Evolutionary conservation across 257 asterid species (phyloP).

Genomic region (Capsicum chinense): DNA sequence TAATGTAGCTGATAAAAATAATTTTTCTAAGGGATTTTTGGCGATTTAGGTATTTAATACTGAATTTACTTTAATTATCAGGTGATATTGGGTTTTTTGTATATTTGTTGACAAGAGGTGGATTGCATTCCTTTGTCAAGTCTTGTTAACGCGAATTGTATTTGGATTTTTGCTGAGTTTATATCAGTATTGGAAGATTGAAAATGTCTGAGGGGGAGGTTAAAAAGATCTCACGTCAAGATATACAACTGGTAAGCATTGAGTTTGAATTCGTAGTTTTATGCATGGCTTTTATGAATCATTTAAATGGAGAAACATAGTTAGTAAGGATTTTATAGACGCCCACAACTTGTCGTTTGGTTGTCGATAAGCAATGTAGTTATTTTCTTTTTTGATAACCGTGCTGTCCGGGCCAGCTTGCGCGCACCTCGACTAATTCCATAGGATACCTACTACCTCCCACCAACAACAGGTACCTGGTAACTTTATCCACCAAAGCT

Average conservation of each 20-base stretch:
- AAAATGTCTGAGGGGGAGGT: constrained; percentile 69
- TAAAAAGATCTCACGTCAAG: constrained; percentile 64
- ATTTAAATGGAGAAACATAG: constrained; percentile 5
- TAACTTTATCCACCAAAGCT: no score
- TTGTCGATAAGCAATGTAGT: no score
- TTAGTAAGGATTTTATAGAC: neutral
- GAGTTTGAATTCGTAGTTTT: neutral
- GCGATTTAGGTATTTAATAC: neutral
- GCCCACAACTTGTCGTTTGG: neutral
- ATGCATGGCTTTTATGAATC: neutral
- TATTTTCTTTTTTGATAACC: no score
- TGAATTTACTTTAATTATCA: neutral
- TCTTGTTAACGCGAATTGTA: neutral
- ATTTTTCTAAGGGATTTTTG: neutral
- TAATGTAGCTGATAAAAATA: neutral
- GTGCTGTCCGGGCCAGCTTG: no score
- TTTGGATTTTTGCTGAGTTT: neutral
- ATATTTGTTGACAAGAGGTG: constrained; percentile 21
- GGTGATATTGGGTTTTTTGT: constrained; percentile 8
- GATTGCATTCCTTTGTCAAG: constrained; percentile 4
- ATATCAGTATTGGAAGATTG: constrained; percentile 25
- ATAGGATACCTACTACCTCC: no score
- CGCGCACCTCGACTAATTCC: no score
- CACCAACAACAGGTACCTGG: no score
- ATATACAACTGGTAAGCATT: constrained; percentile 76